These are phyloP conservation scores for Talaromyces liani DNA, from an alignment of 495 filamentous ascomycete genomes.

Conservation along the genomic window DNA sequence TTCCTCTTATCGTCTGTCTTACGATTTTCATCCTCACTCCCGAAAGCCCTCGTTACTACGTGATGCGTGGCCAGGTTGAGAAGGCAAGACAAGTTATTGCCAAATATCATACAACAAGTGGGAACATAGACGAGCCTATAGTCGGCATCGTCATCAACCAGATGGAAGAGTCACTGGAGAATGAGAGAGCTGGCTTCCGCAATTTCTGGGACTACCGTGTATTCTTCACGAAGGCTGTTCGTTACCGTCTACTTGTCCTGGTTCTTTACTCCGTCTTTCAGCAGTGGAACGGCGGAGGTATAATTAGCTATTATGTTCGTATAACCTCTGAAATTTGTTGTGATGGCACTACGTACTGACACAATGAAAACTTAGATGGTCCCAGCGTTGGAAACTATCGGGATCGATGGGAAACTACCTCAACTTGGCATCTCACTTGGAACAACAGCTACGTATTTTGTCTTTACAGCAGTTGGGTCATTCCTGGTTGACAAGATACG, in stretches of 20 bases:
- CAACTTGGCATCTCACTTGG: conserved; percentile 31
- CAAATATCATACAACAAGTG: conserved; percentile 31
- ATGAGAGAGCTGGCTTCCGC: conserved; percentile 17
- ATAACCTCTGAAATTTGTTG: neutral
- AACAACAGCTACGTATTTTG: conserved; percentile 30
- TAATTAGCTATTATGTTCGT: conserved; percentile 33
- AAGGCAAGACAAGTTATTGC: conserved; percentile 28
- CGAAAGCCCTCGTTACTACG: conserved; percentile 34
- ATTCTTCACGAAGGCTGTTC: conserved; percentile 27
- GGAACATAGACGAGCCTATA: conserved; percentile 28
- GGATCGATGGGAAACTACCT: conserved; percentile 21
- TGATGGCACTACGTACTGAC: neutral
- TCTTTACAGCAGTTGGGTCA: conserved; percentile 31
- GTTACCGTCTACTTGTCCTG: conserved; percentile 29
- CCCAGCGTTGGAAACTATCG: conserved; percentile 28
- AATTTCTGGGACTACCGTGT: conserved; percentile 32
- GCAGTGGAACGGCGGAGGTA: conserved; percentile 37
- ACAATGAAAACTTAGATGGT: conserved; percentile 21
- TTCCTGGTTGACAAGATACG: conserved; percentile 31
- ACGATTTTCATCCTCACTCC: conserved; percentile 30
- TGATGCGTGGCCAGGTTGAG: conserved; percentile 28
- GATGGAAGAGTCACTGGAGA: conserved; percentile 33
- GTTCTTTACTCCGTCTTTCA: conserved; percentile 36
- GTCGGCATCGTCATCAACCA: conserved; percentile 30
- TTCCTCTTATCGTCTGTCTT: conserved; percentile 31